A percentile compares a stretch with the other conserved stretches of the same genome.
phyloP scores from a whole-genome alignment of 495 filamentous ascomycete genomes.

The Penicilliopsis zonata region DNA sequence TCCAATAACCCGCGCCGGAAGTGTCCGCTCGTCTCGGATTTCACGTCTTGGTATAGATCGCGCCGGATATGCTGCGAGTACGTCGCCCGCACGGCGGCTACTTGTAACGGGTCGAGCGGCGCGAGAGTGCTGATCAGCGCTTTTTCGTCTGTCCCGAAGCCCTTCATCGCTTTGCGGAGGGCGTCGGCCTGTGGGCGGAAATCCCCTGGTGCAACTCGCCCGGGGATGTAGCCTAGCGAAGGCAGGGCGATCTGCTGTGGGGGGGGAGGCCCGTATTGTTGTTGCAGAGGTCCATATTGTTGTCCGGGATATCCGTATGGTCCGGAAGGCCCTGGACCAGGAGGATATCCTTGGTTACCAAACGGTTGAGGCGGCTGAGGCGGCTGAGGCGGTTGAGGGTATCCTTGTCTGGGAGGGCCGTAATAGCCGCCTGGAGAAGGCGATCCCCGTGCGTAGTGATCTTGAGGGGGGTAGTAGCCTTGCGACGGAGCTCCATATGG shows the following conservation, averaged over 20 bases:
- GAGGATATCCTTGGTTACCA: constrained; percentile 12
- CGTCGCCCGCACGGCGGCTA: constrained; percentile 52
- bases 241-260: constrained; percentile 36
- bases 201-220: constrained; percentile 52
- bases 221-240: constrained; percentile 49
- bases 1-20: constrained; percentile 58
- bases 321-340: constrained; percentile 8
- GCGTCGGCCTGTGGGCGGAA: constrained; percentile 51
- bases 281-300: constrained; percentile 6
- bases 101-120: constrained; percentile 57
- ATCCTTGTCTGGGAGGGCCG: constrained; percentile 20
- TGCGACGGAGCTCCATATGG: constrained; percentile 19
- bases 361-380: constrained; percentile 10
- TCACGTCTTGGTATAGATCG: constrained; percentile 59
- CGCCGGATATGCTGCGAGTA: constrained; percentile 50
- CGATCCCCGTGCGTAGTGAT: constrained; percentile 8
- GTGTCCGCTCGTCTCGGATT: constrained; percentile 62
- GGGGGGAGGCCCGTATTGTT: constrained; percentile 11
- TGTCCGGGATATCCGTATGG: constrained; percentile 11
- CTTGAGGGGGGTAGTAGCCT: constrained; percentile 16
- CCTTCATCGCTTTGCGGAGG: constrained; percentile 77
- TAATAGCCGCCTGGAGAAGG: constrained; percentile 8
- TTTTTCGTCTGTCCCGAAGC: constrained; percentile 78
- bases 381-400: constrained; percentile 7
- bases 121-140: constrained; percentile 54